phyloP scores from a whole-genome alignment of 208 protist species.

The Trypanosomatidae sp. region DNA sequence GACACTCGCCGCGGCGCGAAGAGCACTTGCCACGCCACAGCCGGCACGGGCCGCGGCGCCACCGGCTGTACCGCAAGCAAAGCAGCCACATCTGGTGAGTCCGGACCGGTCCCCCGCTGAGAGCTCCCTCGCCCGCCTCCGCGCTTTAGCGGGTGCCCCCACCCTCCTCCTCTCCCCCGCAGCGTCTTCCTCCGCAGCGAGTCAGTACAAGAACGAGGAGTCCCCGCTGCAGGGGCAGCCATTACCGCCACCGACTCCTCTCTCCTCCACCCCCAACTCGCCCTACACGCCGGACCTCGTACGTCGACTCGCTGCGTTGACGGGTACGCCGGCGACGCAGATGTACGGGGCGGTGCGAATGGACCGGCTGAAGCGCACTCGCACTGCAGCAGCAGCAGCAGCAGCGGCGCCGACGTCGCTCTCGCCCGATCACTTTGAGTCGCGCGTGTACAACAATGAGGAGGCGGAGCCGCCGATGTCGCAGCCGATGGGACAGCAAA shows the following conservation, averaged over 20 bases:
- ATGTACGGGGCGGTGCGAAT: background rate
- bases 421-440: background rate
- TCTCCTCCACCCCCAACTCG: too few relatives aligned
- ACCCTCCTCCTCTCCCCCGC: background rate
- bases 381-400: background rate
- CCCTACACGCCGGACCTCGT: constrained; percentile 23
- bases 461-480: too few relatives aligned
- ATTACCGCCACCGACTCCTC: background rate
- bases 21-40: too few relatives aligned
- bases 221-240: constrained; percentile 9
- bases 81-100: too few relatives aligned
- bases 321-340: constrained; percentile 6
- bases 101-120: too few relatives aligned
- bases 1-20: too few relatives aligned
- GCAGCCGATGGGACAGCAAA: too few relatives aligned
- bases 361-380: constrained; percentile 19
- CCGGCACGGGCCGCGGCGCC: too few relatives aligned
- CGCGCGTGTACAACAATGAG: background rate
- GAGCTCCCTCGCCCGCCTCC: constrained; percentile 24
- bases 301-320: constrained; percentile 14
- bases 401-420: background rate
- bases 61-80: too few relatives aligned
- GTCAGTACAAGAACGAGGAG: constrained; percentile 16
- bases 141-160: constrained; percentile 12
- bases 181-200: background rate